A percentile compares a stretch with the other conserved stretches of the same genome.
Conservation (phyloP, 148 eudicot genomes). For the Suaeda aralocaspica region DNA sequence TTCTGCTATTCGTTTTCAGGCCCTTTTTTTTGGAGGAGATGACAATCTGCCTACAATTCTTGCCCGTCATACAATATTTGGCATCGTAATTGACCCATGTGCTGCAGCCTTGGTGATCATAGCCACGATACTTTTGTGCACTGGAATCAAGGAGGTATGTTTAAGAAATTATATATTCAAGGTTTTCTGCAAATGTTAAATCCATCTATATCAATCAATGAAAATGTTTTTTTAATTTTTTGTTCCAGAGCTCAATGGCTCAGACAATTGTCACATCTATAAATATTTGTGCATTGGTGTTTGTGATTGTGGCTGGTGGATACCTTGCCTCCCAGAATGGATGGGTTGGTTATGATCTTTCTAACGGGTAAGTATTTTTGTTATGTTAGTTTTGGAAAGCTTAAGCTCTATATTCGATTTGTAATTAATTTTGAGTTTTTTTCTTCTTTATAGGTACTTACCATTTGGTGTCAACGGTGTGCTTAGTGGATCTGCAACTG, state of each 20-base stretch:
- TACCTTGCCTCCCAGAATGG: conserved; percentile 47
- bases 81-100: conserved; percentile 56
- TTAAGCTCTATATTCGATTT: not conserved
- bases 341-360: conserved; percentile 58
- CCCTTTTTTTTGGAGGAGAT: conserved; percentile 52
- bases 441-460: conserved; percentile 34
- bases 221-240: conserved; percentile 1
- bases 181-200: conserved; percentile 8
- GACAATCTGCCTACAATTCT: conserved; percentile 44
- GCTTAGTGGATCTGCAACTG: conserved; percentile 68
- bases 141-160: conserved; percentile 63
- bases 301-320: conserved; percentile 54
- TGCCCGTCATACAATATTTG: conserved; percentile 39
- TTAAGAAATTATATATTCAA: not conserved
- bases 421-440: conserved; percentile 7
- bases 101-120: conserved; percentile 47
- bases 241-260: conserved; percentile 48
- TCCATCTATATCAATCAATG: conserved; percentile 12
- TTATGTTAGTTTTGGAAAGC: not conserved
- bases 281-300: conserved; percentile 53
- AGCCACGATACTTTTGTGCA: conserved; percentile 51
- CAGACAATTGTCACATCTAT: conserved; percentile 50
- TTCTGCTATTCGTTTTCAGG: conserved; percentile 33
- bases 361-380: conserved; percentile 41
- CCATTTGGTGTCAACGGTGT: conserved; percentile 60